These are phyloP conservation scores for Paramecium biaurelia DNA, from an alignment of 73 alveolate genomes.

Conservation along the genomic window DNA sequence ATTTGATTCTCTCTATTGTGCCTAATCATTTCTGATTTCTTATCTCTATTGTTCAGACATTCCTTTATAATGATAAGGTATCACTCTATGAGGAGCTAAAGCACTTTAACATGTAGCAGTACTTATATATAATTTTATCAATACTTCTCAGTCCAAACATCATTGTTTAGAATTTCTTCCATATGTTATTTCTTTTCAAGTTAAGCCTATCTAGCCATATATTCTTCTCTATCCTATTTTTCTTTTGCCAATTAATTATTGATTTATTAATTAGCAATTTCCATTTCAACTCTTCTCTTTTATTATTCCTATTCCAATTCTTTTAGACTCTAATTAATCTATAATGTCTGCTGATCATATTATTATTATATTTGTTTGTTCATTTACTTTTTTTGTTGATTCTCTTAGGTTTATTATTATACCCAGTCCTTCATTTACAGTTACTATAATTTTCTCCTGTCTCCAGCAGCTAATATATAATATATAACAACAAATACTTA, in stretches of 20 bases:
- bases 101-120: constrained; percentile 73
- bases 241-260: constrained; percentile 72
- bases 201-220: constrained; percentile 35
- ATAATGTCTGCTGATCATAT: constrained; percentile 69
- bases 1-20: constrained; percentile 67
- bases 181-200: constrained; percentile 56
- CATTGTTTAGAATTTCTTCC: constrained; percentile 60
- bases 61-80: constrained; percentile 90
- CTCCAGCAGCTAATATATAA: constrained; percentile 56
- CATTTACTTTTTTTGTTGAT: constrained; percentile 56
- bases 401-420: constrained; percentile 67
- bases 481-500: not conserved
- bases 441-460: constrained; percentile 52
- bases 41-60: constrained; percentile 67
- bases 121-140: constrained; percentile 67
- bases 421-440: constrained; percentile 73
- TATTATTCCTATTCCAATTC: constrained; percentile 68
- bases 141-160: constrained; percentile 59
- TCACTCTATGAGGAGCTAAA: constrained; percentile 86
- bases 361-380: constrained; percentile 39
- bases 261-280: constrained; percentile 70
- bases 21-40: constrained; percentile 71
- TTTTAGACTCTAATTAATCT: constrained; percentile 54
- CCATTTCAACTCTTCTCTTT: constrained; percentile 64
- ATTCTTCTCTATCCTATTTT: constrained; percentile 71